phyloP scores from a whole-genome alignment of 2,329 filamentous ascomycete species.

The Sarocladium brachiariae region DNA sequence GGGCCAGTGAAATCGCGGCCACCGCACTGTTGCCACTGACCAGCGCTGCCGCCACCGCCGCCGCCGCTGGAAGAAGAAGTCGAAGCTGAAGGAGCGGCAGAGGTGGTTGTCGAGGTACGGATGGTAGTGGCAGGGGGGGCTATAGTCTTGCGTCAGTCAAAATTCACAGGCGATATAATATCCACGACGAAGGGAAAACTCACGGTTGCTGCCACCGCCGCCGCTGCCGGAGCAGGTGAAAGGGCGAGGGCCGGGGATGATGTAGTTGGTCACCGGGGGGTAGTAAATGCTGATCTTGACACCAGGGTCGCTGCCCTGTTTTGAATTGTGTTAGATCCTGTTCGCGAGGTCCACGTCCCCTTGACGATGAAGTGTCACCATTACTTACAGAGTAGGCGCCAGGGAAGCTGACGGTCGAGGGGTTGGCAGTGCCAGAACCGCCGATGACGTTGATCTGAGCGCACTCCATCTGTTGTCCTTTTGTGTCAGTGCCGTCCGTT shows the following conservation, averaged over 20 bases:
- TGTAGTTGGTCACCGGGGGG: conserved; percentile 19
- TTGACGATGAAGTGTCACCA: background rate
- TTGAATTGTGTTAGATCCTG: background rate
- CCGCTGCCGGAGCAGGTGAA: conserved; percentile 17
- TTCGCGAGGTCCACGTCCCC: background rate
- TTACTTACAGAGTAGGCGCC: conserved; percentile 18
- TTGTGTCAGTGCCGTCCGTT: background rate
- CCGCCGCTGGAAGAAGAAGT: background rate
- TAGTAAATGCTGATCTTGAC: conserved; percentile 22
- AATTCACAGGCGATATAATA: background rate
- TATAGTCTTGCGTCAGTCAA: background rate
- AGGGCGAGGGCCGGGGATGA: conserved; percentile 18
- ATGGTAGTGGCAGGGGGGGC: background rate
- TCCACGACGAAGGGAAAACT: background rate
- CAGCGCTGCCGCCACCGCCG: background rate
- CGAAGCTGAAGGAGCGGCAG: background rate
- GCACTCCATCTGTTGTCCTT: conserved; percentile 26
- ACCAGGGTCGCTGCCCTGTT: conserved; percentile 19
- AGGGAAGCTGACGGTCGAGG: conserved; percentile 22
- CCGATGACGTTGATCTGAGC: conserved; percentile 31
- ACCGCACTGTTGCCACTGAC: conserved; percentile 5
- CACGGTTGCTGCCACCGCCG: conserved; percentile 1
- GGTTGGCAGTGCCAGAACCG: conserved; percentile 20
- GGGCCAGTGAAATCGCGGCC: background rate
- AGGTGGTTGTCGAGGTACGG: conserved; percentile 1